phyloP scores from a whole-genome alignment of 2,329 filamentous ascomycete genomes.

The Pseudohalonectria lignicola region DNA sequence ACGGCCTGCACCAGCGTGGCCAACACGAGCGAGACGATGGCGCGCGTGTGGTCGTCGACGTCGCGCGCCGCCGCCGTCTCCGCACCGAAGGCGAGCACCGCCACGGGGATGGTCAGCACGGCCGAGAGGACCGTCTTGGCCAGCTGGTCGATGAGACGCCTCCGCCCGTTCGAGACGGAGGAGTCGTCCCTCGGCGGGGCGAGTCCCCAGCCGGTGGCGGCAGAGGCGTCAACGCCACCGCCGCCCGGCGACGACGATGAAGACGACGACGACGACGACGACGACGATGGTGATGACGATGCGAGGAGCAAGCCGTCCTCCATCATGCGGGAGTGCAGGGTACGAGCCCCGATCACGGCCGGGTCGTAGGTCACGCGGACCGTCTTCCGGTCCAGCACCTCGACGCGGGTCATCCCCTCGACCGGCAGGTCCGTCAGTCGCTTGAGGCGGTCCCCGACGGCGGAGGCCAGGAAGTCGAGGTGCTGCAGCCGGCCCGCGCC shows the following conservation, averaged over 20 bases:
- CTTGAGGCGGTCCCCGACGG: no score
- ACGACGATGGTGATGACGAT: no score
- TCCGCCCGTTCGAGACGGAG: constrained; percentile 16
- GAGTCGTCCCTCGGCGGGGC: constrained; percentile 21
- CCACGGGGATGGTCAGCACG: constrained; percentile 1
- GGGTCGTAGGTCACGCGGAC: constrained; percentile 23
- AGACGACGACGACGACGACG: no score
- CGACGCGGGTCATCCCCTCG: constrained; percentile 14
- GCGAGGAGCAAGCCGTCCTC: neutral
- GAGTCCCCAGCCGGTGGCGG: constrained; percentile 13
- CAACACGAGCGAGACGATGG: neutral
- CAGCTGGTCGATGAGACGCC: constrained; percentile 19
- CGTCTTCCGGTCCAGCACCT: constrained; percentile 14
- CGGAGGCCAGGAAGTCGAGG: constrained; percentile 14
- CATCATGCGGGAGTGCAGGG: constrained; percentile 10
- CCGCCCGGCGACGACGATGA: no score
- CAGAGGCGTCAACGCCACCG: no score
- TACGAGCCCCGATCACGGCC: constrained; percentile 18
- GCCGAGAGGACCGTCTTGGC: constrained; percentile 17
- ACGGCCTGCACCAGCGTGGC: constrained; percentile 52
- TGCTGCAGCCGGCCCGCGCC: constrained; percentile 16
- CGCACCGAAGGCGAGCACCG: constrained; percentile 1
- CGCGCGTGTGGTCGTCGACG: neutral
- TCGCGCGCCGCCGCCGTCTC: neutral
- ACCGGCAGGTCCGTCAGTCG: neutral